These are phyloP conservation scores for Mycena amicta DNA, from an alignment of 768 basidiomycete genomes.

Conservation along the genomic window DNA sequence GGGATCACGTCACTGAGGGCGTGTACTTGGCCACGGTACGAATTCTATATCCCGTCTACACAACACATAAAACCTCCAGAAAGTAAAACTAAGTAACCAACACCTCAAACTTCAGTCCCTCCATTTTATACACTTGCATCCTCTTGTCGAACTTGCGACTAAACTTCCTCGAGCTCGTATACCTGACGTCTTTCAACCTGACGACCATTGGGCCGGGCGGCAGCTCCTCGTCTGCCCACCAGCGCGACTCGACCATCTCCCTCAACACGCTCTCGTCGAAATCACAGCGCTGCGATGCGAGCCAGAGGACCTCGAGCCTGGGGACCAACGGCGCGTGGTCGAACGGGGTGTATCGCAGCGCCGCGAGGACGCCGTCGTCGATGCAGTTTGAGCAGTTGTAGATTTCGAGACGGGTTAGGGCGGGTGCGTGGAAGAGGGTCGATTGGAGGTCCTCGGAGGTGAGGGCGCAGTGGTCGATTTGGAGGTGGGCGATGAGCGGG, in stretches of 20 bases:
- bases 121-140: constrained; percentile 10
- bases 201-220: constrained; percentile 9
- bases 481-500: constrained; percentile 10
- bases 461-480: constrained; percentile 18
- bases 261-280: constrained; percentile 13
- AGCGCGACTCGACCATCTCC: constrained; percentile 17
- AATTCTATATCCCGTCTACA: too few species aligned
- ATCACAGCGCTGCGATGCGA: constrained; percentile 11
- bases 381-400: constrained; percentile 17
- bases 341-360: constrained; percentile 2
- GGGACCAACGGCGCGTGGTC: constrained; percentile 6
- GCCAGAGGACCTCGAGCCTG: constrained; percentile 15
- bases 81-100: constrained; percentile 4
- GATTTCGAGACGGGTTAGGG: constrained; percentile 5
- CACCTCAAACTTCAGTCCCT: constrained; percentile 10
- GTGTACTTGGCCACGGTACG: too few species aligned
- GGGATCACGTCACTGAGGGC: too few species aligned
- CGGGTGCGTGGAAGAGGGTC: constrained; percentile 5
- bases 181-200: constrained; percentile 6
- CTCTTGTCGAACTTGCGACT: constrained; percentile 11
- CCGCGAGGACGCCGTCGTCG: constrained; percentile 11
- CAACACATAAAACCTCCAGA: too few species aligned
- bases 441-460: constrained; percentile 16
- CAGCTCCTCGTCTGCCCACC: constrained; percentile 17
- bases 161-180: constrained; percentile 13